A percentile compares a stretch with the other conserved stretches of the same genome.
Conservation (phyloP, 805 yeast species). For the Kodamaea kakaduensis region DNA sequence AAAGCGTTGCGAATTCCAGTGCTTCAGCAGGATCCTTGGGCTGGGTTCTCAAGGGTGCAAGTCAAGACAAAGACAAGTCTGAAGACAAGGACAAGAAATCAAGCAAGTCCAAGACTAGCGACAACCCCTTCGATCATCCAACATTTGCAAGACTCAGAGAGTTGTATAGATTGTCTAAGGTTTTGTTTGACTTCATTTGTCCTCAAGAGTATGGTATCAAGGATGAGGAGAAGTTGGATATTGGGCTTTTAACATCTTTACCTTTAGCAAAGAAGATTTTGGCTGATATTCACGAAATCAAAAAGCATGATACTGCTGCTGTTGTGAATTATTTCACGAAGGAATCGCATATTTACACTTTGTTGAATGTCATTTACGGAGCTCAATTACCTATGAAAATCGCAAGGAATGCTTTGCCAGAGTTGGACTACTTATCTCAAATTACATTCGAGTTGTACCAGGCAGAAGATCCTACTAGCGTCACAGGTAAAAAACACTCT, state of each 20-base stretch:
- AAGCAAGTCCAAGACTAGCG: constrained; percentile 14
- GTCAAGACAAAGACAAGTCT: constrained; percentile 16
- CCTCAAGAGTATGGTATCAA: constrained; percentile 99
- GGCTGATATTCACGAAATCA: constrained; percentile 74
- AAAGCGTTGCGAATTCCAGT: constrained; percentile 19
- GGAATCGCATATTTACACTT: constrained; percentile 93
- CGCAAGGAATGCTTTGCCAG: constrained; percentile 93
- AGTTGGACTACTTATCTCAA: constrained; percentile 91
- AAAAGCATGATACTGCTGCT: constrained; percentile 74
- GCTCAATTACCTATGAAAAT: constrained; percentile 93
- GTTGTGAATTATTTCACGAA: constrained; percentile 90
- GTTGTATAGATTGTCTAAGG: constrained; percentile 84
- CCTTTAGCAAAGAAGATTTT: constrained; percentile 89
- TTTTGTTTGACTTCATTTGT: constrained; percentile 92
- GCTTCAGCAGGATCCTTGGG: constrained; percentile 65
- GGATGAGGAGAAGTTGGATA: constrained; percentile 90
- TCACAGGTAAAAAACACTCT: constrained; percentile 77
- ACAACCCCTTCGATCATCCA: constrained; percentile 66
- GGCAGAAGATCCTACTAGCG: constrained; percentile 55
- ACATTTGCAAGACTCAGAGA: constrained; percentile 80
- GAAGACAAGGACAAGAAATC: no score
- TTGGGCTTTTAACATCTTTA: constrained; percentile 88
- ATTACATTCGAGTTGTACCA: constrained; percentile 92
- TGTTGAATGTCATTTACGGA: constrained; percentile 85
- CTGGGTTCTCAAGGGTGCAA: constrained; percentile 53